Base-by-base conservation (phyloP, 2,329 filamentous ascomycete genomes). In the Alternaria sp. region DNA sequence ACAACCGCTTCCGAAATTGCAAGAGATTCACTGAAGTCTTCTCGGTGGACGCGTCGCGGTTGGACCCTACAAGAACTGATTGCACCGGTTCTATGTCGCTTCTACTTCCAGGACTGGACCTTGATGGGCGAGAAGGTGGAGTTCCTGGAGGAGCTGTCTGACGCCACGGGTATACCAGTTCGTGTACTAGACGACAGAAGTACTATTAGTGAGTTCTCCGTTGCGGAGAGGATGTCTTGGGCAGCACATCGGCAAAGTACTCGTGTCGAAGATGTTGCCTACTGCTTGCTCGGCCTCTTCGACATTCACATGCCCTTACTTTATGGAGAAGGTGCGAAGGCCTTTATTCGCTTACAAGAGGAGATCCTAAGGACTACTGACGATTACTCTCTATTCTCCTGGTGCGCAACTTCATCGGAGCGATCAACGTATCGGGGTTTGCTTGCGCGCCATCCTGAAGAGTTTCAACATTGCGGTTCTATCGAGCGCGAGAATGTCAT, bases 21-120 rank as follows among this genome's bases (percentile, higher is more conserved):
- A 9, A 67, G 40, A 51, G 43, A 54, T 5, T 69, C 71, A 0
- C 72, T 76, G 25, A 45, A 65, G 8, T 62, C 55, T 13, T 70
- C 63, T 47, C 66, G 72, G 7, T 77, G 73, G 74, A 56, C 69
- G 2, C 73, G 63, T 26, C 66, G 70, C 40, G 73, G 73, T n/a
- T 76, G 73, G 74, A 77, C 74, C 2, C 60, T 76, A 6, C 74
- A 77, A 62, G 74, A 77, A 28, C 64, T 76, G 5, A 60, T 77
- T 6, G 74, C 74, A 12, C 74, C 73, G 3, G 45, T 45, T 25
- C 28, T 66, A 1, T 69, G 75, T 47, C 63, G 68, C 13, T 77
- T 77, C 59, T 73, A 74, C 54, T 67, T 68, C 40, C 26, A 66
- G 26, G 69, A 74, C 32, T 75, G 74, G 69, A 63, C 65, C 5